Conservation (phyloP, 2,329 filamentous ascomycete genomes). For the Kalmusia sp. region DNA sequence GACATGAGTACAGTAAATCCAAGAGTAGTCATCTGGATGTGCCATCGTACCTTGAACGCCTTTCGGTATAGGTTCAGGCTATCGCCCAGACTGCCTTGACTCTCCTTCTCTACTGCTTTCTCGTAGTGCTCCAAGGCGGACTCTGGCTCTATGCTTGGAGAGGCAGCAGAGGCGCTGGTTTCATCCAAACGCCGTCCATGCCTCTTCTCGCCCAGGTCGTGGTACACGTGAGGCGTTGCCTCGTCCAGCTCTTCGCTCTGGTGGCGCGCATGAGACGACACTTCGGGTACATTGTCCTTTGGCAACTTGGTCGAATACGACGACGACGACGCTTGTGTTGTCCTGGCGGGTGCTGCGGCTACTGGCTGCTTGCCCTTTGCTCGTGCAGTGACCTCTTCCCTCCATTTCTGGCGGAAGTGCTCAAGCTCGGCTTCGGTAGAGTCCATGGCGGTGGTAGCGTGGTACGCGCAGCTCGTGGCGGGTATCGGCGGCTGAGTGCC, state of each 20-base stretch:
- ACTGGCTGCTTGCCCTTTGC: conserved; percentile 44
- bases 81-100: conserved; percentile 83
- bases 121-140: conserved; percentile 94
- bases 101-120: conserved; percentile 86
- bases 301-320: conserved; percentile 28
- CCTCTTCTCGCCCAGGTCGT: conserved; percentile 56
- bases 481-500: conserved; percentile 33
- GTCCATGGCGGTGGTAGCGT: conserved; percentile 24
- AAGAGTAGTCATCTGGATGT: no score
- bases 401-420: conserved; percentile 85
- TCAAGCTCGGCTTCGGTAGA: conserved; percentile 73
- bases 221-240: conserved; percentile 50
- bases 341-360: conserved; percentile 21
- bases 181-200: conserved; percentile 53
- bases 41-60: conserved; percentile 81
- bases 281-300: conserved; percentile 34
- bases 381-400: conserved; percentile 73
- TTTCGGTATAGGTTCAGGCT: conserved; percentile 87
- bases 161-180: conserved; percentile 45
- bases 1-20: conserved; percentile 20
- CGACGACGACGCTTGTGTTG: conserved; percentile 26
- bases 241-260: conserved; percentile 49
- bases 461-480: conserved; percentile 28
- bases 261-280: conserved; percentile 31
- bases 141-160: conserved; percentile 59